Evolutionary conservation across 2,329 filamentous ascomycete species (phyloP).

Genomic region (Alternaria sp.): DNA sequence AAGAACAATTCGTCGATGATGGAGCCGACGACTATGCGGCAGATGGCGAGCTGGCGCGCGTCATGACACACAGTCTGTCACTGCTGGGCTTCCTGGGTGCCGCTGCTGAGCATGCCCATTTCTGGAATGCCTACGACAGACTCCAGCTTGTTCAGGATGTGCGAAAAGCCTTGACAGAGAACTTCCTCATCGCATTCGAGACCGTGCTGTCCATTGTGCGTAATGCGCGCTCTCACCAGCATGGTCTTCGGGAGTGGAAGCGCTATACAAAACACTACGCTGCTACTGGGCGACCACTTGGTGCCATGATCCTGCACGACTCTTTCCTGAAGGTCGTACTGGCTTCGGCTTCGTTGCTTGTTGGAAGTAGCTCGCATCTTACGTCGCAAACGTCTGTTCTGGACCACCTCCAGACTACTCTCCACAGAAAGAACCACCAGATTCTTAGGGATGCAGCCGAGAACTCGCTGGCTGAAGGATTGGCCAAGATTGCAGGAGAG

Average conservation of each 20-base stretch:
- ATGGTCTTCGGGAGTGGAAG: conserved; percentile 83
- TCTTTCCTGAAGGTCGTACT: conserved; percentile 88
- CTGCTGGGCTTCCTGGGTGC: conserved; percentile 91
- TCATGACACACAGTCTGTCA: conserved; percentile 81
- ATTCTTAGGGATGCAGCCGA: conserved; percentile 31
- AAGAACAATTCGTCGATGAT: conserved; percentile 63
- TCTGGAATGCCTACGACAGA: conserved; percentile 81
- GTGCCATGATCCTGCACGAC: conserved; percentile 89
- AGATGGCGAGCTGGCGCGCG: conserved; percentile 67
- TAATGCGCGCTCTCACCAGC: conserved; percentile 74
- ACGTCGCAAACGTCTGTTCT: conserved; percentile 72
- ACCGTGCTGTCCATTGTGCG: conserved; percentile 90
- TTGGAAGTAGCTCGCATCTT: conserved; percentile 66
- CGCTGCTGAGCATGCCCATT: conserved; percentile 77
- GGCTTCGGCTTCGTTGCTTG: conserved; percentile 77
- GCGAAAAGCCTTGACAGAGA: conserved; percentile 78
- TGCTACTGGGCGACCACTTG: conserved; percentile 78
- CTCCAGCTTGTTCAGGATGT: conserved; percentile 76
- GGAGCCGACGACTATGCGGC: conserved; percentile 59
- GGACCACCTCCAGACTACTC: conserved; percentile 66
- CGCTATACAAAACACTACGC: conserved; percentile 85
- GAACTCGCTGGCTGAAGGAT: conserved; percentile 58
- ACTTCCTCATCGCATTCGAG: conserved; percentile 86
- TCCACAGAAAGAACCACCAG: conserved; percentile 27
- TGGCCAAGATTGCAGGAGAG: conserved; percentile 78